A percentile compares a stretch with the other conserved stretches of the same genome.
phyloP scores from a whole-genome alignment of 805 yeast genomes.

The Saturnispora serradocipensis region DNA sequence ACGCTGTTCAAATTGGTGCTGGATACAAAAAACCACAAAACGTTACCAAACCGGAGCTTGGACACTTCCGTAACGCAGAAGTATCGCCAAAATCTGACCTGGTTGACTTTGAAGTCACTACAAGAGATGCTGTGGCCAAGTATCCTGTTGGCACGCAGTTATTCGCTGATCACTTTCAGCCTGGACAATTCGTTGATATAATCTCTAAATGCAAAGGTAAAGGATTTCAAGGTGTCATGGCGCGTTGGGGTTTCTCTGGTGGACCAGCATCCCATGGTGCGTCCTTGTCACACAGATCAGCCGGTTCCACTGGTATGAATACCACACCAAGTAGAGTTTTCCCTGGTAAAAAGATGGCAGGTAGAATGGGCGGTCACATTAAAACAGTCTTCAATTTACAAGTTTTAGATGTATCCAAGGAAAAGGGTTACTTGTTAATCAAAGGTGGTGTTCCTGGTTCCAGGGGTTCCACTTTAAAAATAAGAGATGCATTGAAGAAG shows the following conservation, averaged over 20 bases:
- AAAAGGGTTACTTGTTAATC: conserved; percentile 68
- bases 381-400: conserved; percentile 69
- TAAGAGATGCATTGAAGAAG: conserved; percentile 67
- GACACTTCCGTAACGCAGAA: conserved; percentile 67
- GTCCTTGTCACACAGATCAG: conserved; percentile 84
- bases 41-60: conserved; percentile 56
- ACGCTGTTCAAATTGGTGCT: conserved; percentile 80
- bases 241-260: conserved; percentile 85
- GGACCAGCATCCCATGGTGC: conserved; percentile 93
- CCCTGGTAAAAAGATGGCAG: conserved; percentile 98
- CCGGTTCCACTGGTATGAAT: conserved; percentile 95
- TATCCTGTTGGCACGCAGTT: conserved; percentile 71
- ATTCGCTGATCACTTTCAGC: conserved; percentile 73
- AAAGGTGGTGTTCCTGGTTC: conserved; percentile 93
- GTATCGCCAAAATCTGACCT: conserved; percentile 76
- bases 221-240: conserved; percentile 98
- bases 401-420: conserved; percentile 73
- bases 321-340: conserved; percentile 93
- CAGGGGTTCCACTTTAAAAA: conserved; percentile 59
- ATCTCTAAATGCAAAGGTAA: conserved; percentile 81
- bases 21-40: conserved; percentile 56
- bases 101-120: conserved; percentile 72
- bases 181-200: conserved; percentile 79
- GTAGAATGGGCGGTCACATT: conserved; percentile 79
- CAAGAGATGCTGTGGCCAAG: conserved; percentile 41